Conservation (phyloP, 805 yeast genomes). For the Allodekkera sacchari region DNA sequence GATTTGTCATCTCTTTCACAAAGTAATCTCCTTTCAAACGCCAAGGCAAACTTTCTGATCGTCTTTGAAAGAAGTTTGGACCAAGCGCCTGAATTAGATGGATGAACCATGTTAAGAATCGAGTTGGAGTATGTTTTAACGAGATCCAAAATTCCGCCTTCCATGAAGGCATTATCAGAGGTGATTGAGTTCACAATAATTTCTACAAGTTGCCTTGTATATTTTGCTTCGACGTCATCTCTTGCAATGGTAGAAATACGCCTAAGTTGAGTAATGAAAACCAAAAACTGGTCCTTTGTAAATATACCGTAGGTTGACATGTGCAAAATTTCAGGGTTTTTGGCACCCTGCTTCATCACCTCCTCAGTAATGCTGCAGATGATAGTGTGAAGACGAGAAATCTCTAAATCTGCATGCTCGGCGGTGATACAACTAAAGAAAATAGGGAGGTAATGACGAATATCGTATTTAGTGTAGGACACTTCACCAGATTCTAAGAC, state of each 20-base stretch:
- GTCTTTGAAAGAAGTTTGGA: slow-evolving; percentile 59
- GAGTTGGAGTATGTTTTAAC: slow-evolving; percentile 55
- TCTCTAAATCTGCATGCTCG: slow-evolving; percentile 44
- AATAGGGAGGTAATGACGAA: slow-evolving; percentile 49
- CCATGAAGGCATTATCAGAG: slow-evolving; percentile 34
- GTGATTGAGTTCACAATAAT: slow-evolving; percentile 57
- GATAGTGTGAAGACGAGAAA: slow-evolving; percentile 50
- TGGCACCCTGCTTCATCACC: slow-evolving; percentile 29
- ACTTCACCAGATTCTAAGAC: slow-evolving; percentile 7
- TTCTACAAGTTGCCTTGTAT: slow-evolving; percentile 19
- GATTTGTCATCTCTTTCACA: slow-evolving; percentile 36
- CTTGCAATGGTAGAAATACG: slow-evolving; percentile 17
- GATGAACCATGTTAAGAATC: slow-evolving; percentile 77
- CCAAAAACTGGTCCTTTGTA: slow-evolving; percentile 50
- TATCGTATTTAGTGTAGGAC: slow-evolving; percentile 18
- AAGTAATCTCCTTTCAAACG: slow-evolving; percentile 50
- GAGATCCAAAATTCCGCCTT: slow-evolving; percentile 41
- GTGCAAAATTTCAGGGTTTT: slow-evolving; percentile 21
- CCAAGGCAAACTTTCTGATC: slow-evolving; percentile 48
- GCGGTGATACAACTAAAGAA: slow-evolving; percentile 68
- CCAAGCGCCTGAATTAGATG: slow-evolving; percentile 93
- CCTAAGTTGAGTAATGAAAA: slow-evolving; percentile 46
- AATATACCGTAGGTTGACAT: slow-evolving; percentile 56
- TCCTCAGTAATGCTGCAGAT: slow-evolving; percentile 53
- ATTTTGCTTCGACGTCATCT: slow-evolving; percentile 18